Base-by-base conservation (phyloP, 306 rosid genomes). In the Pachyrhizus erosus region DNA sequence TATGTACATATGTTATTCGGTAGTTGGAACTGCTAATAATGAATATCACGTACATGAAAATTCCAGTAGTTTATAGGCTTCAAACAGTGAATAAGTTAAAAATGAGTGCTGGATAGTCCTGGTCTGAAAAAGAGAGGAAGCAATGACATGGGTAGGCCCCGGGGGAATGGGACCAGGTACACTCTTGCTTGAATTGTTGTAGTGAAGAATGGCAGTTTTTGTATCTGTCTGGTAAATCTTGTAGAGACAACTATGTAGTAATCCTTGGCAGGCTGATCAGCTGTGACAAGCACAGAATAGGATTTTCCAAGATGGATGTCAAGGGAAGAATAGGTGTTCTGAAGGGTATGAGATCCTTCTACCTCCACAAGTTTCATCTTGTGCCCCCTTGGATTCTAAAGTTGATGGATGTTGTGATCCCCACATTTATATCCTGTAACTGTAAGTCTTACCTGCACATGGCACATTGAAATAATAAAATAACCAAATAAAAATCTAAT, bases 231-330 rank as follows among this genome's bases (percentile, higher is more conserved):
- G 68, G 94, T 87, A 75, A 92, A 37, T 23, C 91, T 89, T 1
- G 94, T 70, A 2, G 97, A 92, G 43, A 90, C 90, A 0, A 81
- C 94, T 0, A 92, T 81, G 23, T 90, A 88, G 87, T 90, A 90
- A 79, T 92, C 92, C 82, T 86, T 80, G 17, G 86, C 75, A 48
- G 94, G 94, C 76, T 92, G 94, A 69, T 90, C 80, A 43, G 92
- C 94, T 55, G 92, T 92, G 85, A 92, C 92, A 80, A 92, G 75
- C 18, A 90, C 91, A 65, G 94, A 80, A 37, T 83, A 92, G 52
- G 97, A 88, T 86, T 92, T 91, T 39, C 94, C 94, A 24, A 92
- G 88, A 87, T 92, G 97, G 77, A 92, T 80, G 81, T 92, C 97
- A 33, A 92, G 85, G 58, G 92, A 87, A 67, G 89, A 73, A 79